A percentile compares a stretch with the other conserved stretches of the same genome.
Conservation (phyloP, 345 rosid species). For the Bruguiera parviflora region DNA sequence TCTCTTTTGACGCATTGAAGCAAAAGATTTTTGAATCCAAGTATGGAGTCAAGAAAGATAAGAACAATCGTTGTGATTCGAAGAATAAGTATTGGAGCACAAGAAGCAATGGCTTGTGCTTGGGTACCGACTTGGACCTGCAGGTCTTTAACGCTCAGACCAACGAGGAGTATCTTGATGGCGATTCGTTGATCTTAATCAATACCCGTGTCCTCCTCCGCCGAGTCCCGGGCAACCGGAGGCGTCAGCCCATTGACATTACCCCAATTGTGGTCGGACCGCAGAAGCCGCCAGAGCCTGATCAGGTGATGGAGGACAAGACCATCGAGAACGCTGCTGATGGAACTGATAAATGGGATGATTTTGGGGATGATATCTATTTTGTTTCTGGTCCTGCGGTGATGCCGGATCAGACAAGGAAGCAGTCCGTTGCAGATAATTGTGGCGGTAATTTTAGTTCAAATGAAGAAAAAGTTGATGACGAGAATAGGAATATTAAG, state of each 20-base stretch:
- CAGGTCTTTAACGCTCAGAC: slow-evolving; percentile 97
- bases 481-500: slow-evolving; percentile 87
- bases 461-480: slow-evolving; percentile 11
- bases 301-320: no score
- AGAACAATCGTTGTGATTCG: no score
- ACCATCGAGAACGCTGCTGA: slow-evolving; percentile 18
- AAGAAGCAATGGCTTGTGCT: slow-evolving; percentile 73
- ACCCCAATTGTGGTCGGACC: no score
- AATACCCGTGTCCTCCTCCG: slow-evolving; percentile 92
- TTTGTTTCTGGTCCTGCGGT: slow-evolving; percentile 58
- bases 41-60: no score
- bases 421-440: no score
- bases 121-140: slow-evolving; percentile 95
- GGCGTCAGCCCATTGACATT: slow-evolving; percentile 88
- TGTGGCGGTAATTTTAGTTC: no score
- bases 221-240: slow-evolving; percentile 86
- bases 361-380: slow-evolving; percentile 91
- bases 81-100: slow-evolving; percentile 21
- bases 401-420: slow-evolving; percentile 51
- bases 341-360: slow-evolving; percentile 73
- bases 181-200: slow-evolving; percentile 88
- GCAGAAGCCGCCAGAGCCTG: no score
- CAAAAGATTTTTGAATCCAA: slow-evolving; percentile 71
- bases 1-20: slow-evolving; percentile 91
- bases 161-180: slow-evolving; percentile 94